Evolutionary conservation across 306 rosid species (phyloP).

Genomic region (Pyrus bretschneideri): DNA sequence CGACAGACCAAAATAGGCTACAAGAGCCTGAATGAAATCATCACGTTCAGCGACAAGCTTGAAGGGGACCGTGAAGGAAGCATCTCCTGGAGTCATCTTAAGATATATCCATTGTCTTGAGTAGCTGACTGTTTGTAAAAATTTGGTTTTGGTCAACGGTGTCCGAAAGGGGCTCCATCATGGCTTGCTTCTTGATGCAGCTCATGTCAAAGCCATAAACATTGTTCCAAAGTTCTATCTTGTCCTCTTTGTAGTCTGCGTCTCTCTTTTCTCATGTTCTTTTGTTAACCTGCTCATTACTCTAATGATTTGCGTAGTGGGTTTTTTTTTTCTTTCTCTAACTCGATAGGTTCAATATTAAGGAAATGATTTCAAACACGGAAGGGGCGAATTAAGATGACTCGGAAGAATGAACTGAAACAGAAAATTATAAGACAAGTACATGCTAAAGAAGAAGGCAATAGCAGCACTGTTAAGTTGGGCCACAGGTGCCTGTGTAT

Average conservation of each 20-base stretch:
- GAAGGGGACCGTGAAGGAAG: slow-evolving; percentile 82
- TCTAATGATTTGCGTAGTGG: no score
- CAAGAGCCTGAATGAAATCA: slow-evolving; percentile 76
- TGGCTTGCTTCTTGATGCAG: slow-evolving; percentile 95
- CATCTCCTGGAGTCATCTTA: slow-evolving; percentile 91
- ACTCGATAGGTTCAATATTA: no score
- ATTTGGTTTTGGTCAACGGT: slow-evolving; percentile 93
- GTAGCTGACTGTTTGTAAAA: slow-evolving; percentile 81
- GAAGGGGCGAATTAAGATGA: no score
- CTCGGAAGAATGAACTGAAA: no score
- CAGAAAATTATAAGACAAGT: no score
- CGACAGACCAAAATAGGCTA: slow-evolving; percentile 88
- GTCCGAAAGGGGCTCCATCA: slow-evolving; percentile 96
- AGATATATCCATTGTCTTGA: slow-evolving; percentile 97
- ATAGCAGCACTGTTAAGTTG: no score
- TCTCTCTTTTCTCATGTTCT: slow-evolving; percentile 17
- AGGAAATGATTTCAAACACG: no score
- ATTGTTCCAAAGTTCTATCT: slow-evolving; percentile 93
- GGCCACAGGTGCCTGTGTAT: no score
- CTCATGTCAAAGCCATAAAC: slow-evolving; percentile 97
- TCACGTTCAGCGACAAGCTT: slow-evolving; percentile 89
- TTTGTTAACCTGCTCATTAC: no score
- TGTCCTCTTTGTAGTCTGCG: slow-evolving; percentile 93
- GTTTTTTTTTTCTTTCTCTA: no score
- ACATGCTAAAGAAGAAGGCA: no score